A percentile compares a stretch with the other conserved stretches of the same genome.
Conservation (phyloP, 2,329 filamentous ascomycete species). For the Diplodia corticola region DNA sequence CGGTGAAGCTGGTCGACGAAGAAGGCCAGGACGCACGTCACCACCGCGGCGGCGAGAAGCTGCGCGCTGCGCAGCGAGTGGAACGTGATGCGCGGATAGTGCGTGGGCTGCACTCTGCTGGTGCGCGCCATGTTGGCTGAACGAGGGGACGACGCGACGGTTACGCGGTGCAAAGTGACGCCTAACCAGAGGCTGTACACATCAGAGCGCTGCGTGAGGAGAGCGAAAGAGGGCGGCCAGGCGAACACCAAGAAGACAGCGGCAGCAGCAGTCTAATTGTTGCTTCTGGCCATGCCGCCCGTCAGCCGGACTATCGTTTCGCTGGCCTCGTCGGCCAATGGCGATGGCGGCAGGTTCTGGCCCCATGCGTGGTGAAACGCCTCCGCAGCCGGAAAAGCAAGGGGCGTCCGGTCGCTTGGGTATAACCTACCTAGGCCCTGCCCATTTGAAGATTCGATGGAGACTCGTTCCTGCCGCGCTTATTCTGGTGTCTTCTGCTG, state of each 20-base stretch:
- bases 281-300: conserved; percentile 3
- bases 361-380: conserved; percentile 4
- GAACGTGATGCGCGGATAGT: conserved; percentile 47
- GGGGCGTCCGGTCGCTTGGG: background rate
- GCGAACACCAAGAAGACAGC: background rate
- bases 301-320: conserved; percentile 12
- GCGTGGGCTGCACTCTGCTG: conserved; percentile 37
- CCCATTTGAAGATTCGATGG: background rate
- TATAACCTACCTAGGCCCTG: too few species aligned
- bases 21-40: conserved; percentile 55
- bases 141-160: background rate
- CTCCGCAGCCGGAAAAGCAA: background rate
- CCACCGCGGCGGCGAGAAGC: conserved; percentile 49
- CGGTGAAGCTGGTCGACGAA: conserved; percentile 57
- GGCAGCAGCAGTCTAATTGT: background rate
- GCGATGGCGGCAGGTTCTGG: background rate
- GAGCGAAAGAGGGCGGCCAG: background rate
- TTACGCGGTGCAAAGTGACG: background rate
- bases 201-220: background rate
- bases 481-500: background rate
- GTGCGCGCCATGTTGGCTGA: background rate
- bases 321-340: background rate
- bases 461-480: background rate
- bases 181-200: conserved; percentile 14
- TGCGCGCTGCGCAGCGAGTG: conserved; percentile 45